Evolutionary conservation across 371 early-diverging fungal genomes (phyloP), one percentile per base, ranked within the genome.

Genomic region (Caulochytrium protostelioides): DNA sequence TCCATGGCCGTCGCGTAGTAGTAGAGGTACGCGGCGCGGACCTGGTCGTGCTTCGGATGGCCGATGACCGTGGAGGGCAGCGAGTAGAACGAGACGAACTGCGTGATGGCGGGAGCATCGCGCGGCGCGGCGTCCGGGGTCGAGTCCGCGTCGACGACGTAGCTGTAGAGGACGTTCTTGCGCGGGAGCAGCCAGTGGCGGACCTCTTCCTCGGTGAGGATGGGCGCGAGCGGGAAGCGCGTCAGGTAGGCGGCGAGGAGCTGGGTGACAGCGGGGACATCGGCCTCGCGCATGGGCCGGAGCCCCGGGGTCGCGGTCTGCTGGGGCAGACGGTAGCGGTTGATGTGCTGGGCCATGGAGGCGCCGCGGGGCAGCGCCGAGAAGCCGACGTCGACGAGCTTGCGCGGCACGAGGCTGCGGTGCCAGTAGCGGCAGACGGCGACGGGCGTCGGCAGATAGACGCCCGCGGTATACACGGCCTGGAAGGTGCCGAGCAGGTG

Each of bases 391-490:
- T 95, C 91, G 34, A 91, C 70, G 45, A 95, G 55, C 57, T 92
- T 95, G 46, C 79, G 80, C 21, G 81, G 81, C 51, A 90, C 84
- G 19, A 95, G 59, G 5, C 83, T 74, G 19, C 94, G 80, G 42
- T 95, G 97, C 48, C 65, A 86, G 51, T 95, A 95, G 16, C 72
- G 56, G 45, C 76, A 76, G 4, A 68, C 72, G 3, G 83, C 50
- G 31, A 97, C 62, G 2, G 87, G 83, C 49, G 77, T 90, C 7
- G 98, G 98, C 31, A 97, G 56, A 23, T 72, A 67, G 18, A 71
- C 72, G 22, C 95, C 97, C 13, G 81, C 90, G 6, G 99, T 98
- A 62, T 97, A 99, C 1, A 89, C 75, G 20, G 97, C 99, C 52
- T 91, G 89, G 70, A 85, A 94, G 26, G 95, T 83, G 13, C 91